These are phyloP conservation scores for Globisporangium iwayamae DNA, from an alignment of 352 stramenopile genomes.

Conservation along the genomic window DNA sequence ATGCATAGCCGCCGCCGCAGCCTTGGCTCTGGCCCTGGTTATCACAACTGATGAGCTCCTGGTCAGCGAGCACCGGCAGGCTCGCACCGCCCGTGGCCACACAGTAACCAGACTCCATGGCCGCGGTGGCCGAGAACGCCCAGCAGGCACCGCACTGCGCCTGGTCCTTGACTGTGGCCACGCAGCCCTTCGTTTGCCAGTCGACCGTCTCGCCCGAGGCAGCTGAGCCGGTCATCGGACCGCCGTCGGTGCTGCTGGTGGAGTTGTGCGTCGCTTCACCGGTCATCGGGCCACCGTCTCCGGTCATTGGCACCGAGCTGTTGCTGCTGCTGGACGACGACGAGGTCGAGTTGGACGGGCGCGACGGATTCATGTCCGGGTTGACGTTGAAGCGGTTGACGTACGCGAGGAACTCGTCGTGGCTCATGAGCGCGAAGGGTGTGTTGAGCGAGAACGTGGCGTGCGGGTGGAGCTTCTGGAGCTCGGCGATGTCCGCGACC, in stretches of 20 bases:
- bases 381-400: constrained; percentile 42
- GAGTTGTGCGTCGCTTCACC: neutral
- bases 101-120: constrained; percentile 54
- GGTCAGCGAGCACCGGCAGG: constrained; percentile 43
- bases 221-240: constrained; percentile 35
- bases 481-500: constrained; percentile 30
- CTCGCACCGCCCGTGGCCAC: constrained; percentile 30
- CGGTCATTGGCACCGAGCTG: constrained; percentile 11
- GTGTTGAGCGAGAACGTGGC: constrained; percentile 58
- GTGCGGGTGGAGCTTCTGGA: constrained; percentile 45
- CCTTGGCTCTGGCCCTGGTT: constrained; percentile 39
- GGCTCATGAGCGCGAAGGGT: constrained; percentile 55
- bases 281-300: constrained; percentile 6
- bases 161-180: constrained; percentile 72
- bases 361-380: constrained; percentile 16
- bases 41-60: constrained; percentile 74
- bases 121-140: constrained; percentile 55
- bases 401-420: constrained; percentile 54
- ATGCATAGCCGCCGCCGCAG: constrained; percentile 58
- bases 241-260: constrained; percentile 16
- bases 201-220: constrained; percentile 48
- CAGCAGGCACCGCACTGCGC: constrained; percentile 51
- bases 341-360: neutral
- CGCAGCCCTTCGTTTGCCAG: constrained; percentile 63
- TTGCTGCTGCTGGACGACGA: constrained; percentile 11